Base-by-base conservation (phyloP, 2,329 filamentous ascomycete species). In the Trichoderma simmonsii region DNA sequence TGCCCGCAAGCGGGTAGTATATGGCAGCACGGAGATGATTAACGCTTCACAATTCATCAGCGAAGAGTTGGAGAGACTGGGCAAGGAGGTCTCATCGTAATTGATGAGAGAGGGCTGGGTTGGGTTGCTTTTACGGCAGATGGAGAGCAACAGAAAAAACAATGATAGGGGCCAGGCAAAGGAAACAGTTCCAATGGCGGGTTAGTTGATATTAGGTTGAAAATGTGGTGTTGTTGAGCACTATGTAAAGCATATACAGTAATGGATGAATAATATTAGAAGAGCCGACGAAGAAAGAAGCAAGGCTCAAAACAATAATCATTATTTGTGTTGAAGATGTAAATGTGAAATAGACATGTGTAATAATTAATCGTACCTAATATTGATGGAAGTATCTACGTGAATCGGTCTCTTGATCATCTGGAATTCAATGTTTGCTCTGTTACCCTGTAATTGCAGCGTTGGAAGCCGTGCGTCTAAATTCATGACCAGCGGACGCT, bases 1-100 rank as follows among this genome's bases (percentile, higher is more conserved):
- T 9, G 87, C 89, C 26, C 92, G 89, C 80, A 92, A 93, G 82
- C 88, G 94, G 75, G 92, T 99, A 11, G 93, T 98, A 1, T 99
- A 99, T 81, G 96, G 96, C 21, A 97, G 94, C 79, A 99, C 96
- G 15, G 95, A 93, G 80, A 85, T 94, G 80, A 84, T 93, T 73
- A 93, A 90, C 77, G 91, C 91, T 2, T 85, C 86, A 56, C 89
- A 92, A 77, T 91, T 94, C 76, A 88, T 92, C 72, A 83, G 82
- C 73, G 85, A 89, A 70, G 90, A 92, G 80, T 79, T 92, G 75
- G 88, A 90, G 78, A 87, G 85, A 75, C 79, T 92, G 72, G 90
- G 90, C 9, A 83, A 82, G 71, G 90, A 92, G 79, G 84, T 88
- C 36, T 76, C 81, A 30, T 80, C 80, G 65, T 82, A 63, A 78